These are phyloP conservation scores for Rhynchosporium graminicola DNA, from an alignment of 2,329 filamentous ascomycete genomes.

Conservation along the genomic window DNA sequence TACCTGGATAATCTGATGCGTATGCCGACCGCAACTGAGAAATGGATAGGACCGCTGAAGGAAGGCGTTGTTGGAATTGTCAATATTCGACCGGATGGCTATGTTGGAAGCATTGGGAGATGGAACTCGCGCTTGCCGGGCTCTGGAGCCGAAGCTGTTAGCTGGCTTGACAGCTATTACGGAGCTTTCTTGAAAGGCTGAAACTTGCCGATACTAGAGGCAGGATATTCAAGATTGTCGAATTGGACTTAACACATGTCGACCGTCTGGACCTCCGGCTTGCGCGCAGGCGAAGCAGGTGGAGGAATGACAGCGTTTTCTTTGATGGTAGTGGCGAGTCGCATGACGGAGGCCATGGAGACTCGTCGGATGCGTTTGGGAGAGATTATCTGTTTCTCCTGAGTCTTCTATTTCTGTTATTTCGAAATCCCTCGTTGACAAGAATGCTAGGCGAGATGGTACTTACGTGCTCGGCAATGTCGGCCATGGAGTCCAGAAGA, in stretches of 20 bases:
- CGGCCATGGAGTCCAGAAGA: not conserved
- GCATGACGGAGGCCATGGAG: not conserved
- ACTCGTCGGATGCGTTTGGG: slow-evolving; percentile 1
- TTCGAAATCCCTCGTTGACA: no score
- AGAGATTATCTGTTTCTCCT: not conserved
- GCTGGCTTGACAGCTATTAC: slow-evolving; percentile 55
- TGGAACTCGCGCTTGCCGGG: slow-evolving; percentile 40
- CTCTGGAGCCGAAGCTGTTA: slow-evolving; percentile 40
- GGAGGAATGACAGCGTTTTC: not conserved
- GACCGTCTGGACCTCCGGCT: no score
- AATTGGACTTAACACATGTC: not conserved
- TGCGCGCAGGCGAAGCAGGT: not conserved
- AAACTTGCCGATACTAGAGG: not conserved
- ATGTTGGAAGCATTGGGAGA: slow-evolving; percentile 63
- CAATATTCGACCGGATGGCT: slow-evolving; percentile 72
- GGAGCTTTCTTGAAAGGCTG: slow-evolving; percentile 44
- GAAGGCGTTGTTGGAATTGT: slow-evolving; percentile 62
- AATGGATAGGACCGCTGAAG: slow-evolving; percentile 61
- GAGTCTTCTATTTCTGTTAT: not conserved
- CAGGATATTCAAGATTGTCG: not conserved
- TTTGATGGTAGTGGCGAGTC: not conserved
- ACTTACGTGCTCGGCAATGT: not conserved
- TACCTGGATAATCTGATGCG: slow-evolving; percentile 66
- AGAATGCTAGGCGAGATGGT: not conserved
- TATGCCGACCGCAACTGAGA: slow-evolving; percentile 63